These are phyloP conservation scores for Candida xiaguanensis DNA, from an alignment of 805 yeast species.

Conservation along the genomic window DNA sequence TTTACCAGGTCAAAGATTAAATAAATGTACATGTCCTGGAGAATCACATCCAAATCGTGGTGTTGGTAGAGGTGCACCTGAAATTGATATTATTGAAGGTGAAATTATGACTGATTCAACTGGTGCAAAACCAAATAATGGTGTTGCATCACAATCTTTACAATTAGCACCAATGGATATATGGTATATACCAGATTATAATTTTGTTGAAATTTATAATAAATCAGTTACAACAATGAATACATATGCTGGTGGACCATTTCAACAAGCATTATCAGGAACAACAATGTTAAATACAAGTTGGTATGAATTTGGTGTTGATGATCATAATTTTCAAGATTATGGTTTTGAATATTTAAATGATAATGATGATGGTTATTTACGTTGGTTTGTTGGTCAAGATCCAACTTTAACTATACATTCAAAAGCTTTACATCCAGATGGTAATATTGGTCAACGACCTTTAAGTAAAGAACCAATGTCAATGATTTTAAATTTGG, in stretches of 20 bases:
- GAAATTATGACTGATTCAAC: constrained; percentile 53
- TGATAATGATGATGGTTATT: constrained; percentile 61
- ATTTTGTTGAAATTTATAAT: constrained; percentile 71
- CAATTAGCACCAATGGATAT: constrained; percentile 93
- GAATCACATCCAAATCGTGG: constrained; percentile 38
- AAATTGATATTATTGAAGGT: constrained; percentile 89
- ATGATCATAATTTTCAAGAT: constrained; percentile 55
- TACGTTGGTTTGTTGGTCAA: constrained; percentile 84
- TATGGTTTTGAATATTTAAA: constrained; percentile 77
- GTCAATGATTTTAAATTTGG: constrained; percentile 84
- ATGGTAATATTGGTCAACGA: constrained; percentile 87
- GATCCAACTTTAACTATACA: constrained; percentile 71
- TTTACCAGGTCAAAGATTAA: constrained; percentile 36
- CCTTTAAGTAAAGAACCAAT: constrained; percentile 85
- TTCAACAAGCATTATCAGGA: constrained; percentile 89
- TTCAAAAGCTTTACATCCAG: constrained; percentile 77
- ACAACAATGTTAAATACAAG: constrained; percentile 70
- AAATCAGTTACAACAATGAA: constrained; percentile 72
- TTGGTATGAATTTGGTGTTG: constrained; percentile 72
- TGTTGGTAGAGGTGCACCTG: constrained; percentile 45
- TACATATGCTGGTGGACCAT: constrained; percentile 87
- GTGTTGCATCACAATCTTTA: constrained; percentile 86
- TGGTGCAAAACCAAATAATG: constrained; percentile 25
- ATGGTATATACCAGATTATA: constrained; percentile 91
- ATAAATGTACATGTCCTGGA: constrained; percentile 32